These are phyloP conservation scores for Ustanciosporium gigantosporum DNA, from an alignment of 1,284 basidiomycete genomes.

Conservation along the genomic window DNA sequence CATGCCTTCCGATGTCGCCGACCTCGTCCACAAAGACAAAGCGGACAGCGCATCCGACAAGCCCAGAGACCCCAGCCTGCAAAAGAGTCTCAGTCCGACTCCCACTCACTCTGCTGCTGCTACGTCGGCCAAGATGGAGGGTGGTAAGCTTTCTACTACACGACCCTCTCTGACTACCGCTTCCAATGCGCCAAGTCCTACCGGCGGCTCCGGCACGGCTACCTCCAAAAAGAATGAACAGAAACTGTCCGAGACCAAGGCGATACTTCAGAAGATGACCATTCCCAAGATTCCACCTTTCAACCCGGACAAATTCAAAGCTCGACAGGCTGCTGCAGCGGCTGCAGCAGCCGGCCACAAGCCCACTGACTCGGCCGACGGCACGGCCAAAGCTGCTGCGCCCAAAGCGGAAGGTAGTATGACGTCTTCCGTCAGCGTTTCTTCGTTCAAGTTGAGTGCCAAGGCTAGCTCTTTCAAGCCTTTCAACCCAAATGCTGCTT, in stretches of 20 bases:
- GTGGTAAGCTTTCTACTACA: conserved; percentile 15
- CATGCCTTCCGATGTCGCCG: conserved; percentile 89
- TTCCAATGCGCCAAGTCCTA: conserved; percentile 18
- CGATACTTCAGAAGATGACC: conserved; percentile 63
- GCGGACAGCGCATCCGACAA: conserved; percentile 44
- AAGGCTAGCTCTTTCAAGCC: conserved; percentile 76
- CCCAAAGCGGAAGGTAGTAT: conserved; percentile 14
- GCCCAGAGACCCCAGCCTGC: conserved; percentile 47
- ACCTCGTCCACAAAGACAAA: conserved; percentile 63
- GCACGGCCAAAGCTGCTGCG: conserved; percentile 2
- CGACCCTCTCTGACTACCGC: conserved; percentile 15
- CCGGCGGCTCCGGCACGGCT: conserved; percentile 20
- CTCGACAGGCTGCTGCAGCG: conserved; percentile 30
- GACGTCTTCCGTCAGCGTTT: conserved; percentile 39
- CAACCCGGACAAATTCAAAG: conserved; percentile 67
- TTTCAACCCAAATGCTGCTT: conserved; percentile 64
- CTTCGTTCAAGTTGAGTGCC: conserved; percentile 78
- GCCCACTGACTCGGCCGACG: background rate
- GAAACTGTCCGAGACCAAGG: conserved; percentile 45
- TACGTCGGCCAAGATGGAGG: conserved; percentile 11
- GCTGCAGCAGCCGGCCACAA: conserved; percentile 8
- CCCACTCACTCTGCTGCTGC: conserved; percentile 22
- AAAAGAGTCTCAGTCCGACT: conserved; percentile 49
- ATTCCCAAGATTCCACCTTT: conserved; percentile 92
- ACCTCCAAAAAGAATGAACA: conserved; percentile 12